Evolutionary conservation across 306 rosid genomes (phyloP).

Genomic region (Glycine tomentella): DNA sequence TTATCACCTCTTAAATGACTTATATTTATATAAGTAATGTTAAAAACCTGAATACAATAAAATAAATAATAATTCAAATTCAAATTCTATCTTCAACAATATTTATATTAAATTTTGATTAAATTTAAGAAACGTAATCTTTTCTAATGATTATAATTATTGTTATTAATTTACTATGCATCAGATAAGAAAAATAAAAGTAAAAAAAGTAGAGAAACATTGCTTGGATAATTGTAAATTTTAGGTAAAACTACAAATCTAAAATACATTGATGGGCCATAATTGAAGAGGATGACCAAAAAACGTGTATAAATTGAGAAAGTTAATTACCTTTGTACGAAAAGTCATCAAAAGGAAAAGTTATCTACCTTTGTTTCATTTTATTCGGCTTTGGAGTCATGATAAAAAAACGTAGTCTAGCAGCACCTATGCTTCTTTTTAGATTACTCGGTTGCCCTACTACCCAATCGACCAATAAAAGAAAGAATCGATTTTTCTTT

Average conservation of each 20-base stretch:
- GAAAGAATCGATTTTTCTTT: not conserved
- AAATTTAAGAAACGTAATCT: not conserved
- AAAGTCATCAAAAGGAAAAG: slow-evolving; percentile 7
- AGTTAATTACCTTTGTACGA: not conserved
- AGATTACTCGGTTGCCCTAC: not conserved
- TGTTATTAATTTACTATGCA: not conserved
- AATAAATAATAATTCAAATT: too few relatives aligned
- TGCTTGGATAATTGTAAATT: not conserved
- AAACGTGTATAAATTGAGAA: not conserved
- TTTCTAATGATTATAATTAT: not conserved
- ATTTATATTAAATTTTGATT: too few relatives aligned
- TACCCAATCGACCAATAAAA: not conserved
- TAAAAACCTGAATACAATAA: too few relatives aligned
- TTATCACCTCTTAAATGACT: too few relatives aligned
- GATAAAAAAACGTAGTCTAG: not conserved
- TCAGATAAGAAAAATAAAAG: not conserved
- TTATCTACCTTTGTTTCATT: not conserved
- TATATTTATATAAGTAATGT: too few relatives aligned
- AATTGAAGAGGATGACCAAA: not conserved
- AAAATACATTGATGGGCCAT: not conserved
- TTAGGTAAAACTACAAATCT: not conserved
- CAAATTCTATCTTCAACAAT: too few relatives aligned
- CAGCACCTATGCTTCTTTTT: not conserved
- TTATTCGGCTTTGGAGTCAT: not conserved
- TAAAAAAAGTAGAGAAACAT: not conserved